These are phyloP conservation scores for Dactylellina leptospora DNA, from an alignment of 2,329 filamentous ascomycete species.

Conservation along the genomic window DNA sequence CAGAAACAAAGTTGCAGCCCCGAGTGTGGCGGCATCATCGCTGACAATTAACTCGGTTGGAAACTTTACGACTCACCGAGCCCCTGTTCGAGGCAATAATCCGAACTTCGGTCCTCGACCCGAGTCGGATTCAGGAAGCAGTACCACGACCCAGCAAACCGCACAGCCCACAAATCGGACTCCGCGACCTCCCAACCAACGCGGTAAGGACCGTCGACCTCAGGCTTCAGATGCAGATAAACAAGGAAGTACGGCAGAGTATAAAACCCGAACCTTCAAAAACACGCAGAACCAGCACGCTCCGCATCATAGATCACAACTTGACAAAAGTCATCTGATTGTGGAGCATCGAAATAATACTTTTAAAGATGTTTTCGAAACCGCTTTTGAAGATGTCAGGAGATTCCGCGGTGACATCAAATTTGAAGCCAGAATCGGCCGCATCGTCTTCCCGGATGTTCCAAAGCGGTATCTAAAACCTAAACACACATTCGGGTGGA, in stretches of 20 bases:
- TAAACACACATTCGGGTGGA: conserved; percentile 40
- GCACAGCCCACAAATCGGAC: background rate
- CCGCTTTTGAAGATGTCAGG: conserved; percentile 49
- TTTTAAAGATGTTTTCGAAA: conserved; percentile 33
- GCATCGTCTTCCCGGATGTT: conserved; percentile 44
- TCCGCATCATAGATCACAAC: conserved; percentile 19
- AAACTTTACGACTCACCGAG: background rate
- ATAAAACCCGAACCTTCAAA: conserved; percentile 32
- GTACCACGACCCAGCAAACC: background rate
- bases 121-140: conserved; percentile 4
- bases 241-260: conserved; percentile 14
- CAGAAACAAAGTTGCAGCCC: background rate
- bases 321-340: conserved; percentile 21
- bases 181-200: conserved; percentile 11
- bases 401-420: conserved; percentile 48
- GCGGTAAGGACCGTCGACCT: background rate
- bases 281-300: conserved; percentile 39
- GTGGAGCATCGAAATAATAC: conserved; percentile 15
- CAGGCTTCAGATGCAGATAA: conserved; percentile 3
- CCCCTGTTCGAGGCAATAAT: background rate
- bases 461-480: conserved; percentile 46
- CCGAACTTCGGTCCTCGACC: background rate
- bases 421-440: conserved; percentile 51
- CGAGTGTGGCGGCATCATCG: background rate
- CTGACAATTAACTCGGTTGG: background rate